Base-by-base conservation (phyloP, 2,329 filamentous ascomycete genomes). In the Hansfordia pulvinata region DNA sequence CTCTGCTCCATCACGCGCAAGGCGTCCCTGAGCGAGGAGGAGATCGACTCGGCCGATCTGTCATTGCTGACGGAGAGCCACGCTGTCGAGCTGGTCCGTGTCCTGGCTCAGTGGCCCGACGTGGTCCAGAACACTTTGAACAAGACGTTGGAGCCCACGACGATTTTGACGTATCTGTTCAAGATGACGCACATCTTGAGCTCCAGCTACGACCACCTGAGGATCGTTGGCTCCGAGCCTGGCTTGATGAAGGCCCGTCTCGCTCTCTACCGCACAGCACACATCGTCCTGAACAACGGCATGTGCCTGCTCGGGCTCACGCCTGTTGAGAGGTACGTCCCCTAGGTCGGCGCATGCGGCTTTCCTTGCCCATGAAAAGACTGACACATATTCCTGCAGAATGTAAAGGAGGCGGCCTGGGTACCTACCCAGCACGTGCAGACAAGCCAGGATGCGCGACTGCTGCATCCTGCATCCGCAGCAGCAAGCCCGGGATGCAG, bases 51-150 rank as follows among this genome's bases (percentile, higher is more conserved):
- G 3, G 66, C 69, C 7, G 66, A 79, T 47, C 53, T 78, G 26
- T 60, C 62, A 19, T 56, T 76, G 25, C 61, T 79, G 25, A 68
- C 58, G 3, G 73, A 77, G 47, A 49, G 58, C 14, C 73, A 79
- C 42, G 47, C 47, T 8, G 46, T 69, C 14, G 66, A 76, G 37
- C 57, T 80, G 9, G 58, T 84, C 36, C 72, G 85, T 17, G 64
- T 80, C 23, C 64, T 93, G n/a, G 67, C 76, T 7, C 79, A 85
- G 46, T 93, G 81, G 68, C 85, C 85, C 3, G 84, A 92, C 42
- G 79, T 84, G 5, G 73, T 92, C 31, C 62, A 77, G 44, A 88
- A 88, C 53, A 86, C 84, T 0, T 61, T 90, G 41, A n/a, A n/a
- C n/a, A 82, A 81, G 62, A 92, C 82, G 1, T 66, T 85, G 13